These are phyloP conservation scores for Stygiomarasmius scandens DNA, from an alignment of 1,284 basidiomycete genomes.

Conservation along the genomic window DNA sequence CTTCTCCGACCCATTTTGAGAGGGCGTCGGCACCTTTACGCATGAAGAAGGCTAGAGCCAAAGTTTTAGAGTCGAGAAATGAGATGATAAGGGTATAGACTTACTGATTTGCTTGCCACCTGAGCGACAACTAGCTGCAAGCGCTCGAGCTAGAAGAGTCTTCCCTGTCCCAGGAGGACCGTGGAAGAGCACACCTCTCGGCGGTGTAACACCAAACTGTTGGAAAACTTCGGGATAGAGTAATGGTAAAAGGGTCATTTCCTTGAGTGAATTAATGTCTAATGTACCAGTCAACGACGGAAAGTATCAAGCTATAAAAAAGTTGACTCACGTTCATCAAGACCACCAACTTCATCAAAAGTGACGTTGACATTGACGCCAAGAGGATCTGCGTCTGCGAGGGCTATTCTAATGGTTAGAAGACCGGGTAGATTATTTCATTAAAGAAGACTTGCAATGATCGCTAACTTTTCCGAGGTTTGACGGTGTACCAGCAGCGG, in stretches of 20 bases:
- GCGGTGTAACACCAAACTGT: conserved; percentile 92
- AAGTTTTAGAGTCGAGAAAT: not conserved
- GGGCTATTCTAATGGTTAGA: conserved; percentile 46
- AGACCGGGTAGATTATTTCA: conserved; percentile 10
- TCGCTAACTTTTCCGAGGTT: conserved; percentile 84
- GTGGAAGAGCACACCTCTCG: conserved; percentile 96
- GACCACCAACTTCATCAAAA: conserved; percentile 96
- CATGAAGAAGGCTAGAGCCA: conserved; percentile 91
- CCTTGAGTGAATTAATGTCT: conserved; percentile 97
- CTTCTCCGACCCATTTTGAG: conserved; percentile 99
- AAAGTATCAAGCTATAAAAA: not conserved
- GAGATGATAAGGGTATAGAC: not conserved
- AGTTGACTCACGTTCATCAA: conserved; percentile 83
- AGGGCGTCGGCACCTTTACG: conserved; percentile 98
- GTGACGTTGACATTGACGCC: conserved; percentile 94
- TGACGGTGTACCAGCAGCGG: conserved; percentile 71
- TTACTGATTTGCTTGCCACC: conserved; percentile 89
- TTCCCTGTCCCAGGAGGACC: conserved; percentile 96
- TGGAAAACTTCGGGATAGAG: conserved; percentile 98
- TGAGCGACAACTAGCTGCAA: conserved; percentile 91
- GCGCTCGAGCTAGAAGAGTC: conserved; percentile 89
- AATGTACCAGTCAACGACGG: not conserved
- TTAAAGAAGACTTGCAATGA: conserved; percentile 48
- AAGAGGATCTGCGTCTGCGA: conserved; percentile 97
- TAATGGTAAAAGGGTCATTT: conserved; percentile 96